A percentile compares a stretch with the other conserved stretches of the same genome.
phyloP scores from a whole-genome alignment of 805 yeast genomes.

The Candida chauliodis region DNA sequence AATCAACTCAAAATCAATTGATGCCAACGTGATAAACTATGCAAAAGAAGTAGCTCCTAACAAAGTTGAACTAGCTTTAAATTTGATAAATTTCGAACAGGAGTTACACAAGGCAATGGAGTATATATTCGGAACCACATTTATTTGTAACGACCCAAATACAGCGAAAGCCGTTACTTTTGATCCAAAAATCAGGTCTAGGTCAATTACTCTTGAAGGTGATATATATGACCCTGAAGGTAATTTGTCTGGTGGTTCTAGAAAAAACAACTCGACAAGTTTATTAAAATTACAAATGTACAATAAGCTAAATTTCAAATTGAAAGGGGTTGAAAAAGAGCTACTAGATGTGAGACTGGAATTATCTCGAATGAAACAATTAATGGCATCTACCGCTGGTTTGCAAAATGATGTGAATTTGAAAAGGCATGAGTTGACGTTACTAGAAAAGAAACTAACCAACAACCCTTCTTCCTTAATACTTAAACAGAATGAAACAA shows the following conservation, averaged over 20 bases:
- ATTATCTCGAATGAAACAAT: constrained; percentile 38
- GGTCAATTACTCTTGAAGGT: constrained; percentile 88
- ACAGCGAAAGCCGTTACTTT: constrained; percentile 89
- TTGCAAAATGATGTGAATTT: constrained; percentile 58
- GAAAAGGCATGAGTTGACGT: constrained; percentile 55
- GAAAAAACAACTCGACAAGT: constrained; percentile 55
- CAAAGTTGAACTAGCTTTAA: constrained; percentile 84
- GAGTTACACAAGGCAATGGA: constrained; percentile 82
- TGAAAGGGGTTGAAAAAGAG: constrained; percentile 41
- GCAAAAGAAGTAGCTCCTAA: constrained; percentile 82
- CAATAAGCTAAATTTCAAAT: constrained; percentile 41
- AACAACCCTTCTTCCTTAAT: constrained; percentile 55
- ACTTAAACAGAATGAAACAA: constrained; percentile 46
- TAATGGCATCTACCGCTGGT: constrained; percentile 48
- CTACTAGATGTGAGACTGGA: constrained; percentile 37
- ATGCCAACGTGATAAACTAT: constrained; percentile 47
- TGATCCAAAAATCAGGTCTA: constrained; percentile 72
- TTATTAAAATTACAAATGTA: constrained; percentile 64
- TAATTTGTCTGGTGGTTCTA: constrained; percentile 91
- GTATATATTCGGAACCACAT: constrained; percentile 85
- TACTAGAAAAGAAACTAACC: constrained; percentile 52
- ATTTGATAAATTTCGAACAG: constrained; percentile 69
- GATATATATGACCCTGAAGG: constrained; percentile 97
- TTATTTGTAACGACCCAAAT: constrained; percentile 82
- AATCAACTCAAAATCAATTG: constrained; percentile 59